Base-by-base conservation (phyloP, 345 rosid species). In the Rhizophora mangle region DNA sequence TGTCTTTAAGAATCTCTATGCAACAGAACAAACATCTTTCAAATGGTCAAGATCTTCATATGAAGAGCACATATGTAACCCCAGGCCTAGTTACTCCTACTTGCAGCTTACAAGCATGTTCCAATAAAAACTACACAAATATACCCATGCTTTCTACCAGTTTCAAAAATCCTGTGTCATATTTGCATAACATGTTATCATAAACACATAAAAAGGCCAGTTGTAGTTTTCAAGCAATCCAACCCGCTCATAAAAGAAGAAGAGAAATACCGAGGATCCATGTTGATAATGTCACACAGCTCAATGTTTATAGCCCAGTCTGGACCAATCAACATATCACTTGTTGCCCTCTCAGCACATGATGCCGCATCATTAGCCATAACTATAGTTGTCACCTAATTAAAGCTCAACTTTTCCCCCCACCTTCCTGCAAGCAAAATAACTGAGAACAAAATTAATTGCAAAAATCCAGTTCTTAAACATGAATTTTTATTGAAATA, bases 231-330 rank as follows among this genome's bases (percentile, higher is more conserved):
- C 60, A 24, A 60, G 16, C 29, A 64, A 31, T 26, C 22, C 20
- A 37, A 68, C 22, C 63, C 37, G 29, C 26, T 36, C 52, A 22
- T 20, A 60, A 30, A 56, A 22, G 32, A 29, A 67, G 68, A 69
- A 68, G 27, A 66, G 65, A 5, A 16, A 79, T 90, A 95, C 99
- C 94, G 82, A 58, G 91, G 92, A 76, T 95, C 91, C 88, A 86
- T 87, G 86, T 91, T 87, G 77, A 95, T 84, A 74, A 90, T 75
- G 74, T 95, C 99, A 56, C 99, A 95, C 8, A 95, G 75, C 83
- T 95, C 99, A 26, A 95, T 86, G 84, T 87, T 95, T 70, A 95
- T 71, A 54, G 96, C 96, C 99, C 99, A 95, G 69, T 95, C 99
- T 0, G 99, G 99, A 72, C 93, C 93, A 59, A 88, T 85, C 81